Percentiles rank a stretch among this genome's conserved stretches.
phyloP scores from a whole-genome alignment of 192 early-diverging fungal species.

The Coemansia sp. region DNA sequence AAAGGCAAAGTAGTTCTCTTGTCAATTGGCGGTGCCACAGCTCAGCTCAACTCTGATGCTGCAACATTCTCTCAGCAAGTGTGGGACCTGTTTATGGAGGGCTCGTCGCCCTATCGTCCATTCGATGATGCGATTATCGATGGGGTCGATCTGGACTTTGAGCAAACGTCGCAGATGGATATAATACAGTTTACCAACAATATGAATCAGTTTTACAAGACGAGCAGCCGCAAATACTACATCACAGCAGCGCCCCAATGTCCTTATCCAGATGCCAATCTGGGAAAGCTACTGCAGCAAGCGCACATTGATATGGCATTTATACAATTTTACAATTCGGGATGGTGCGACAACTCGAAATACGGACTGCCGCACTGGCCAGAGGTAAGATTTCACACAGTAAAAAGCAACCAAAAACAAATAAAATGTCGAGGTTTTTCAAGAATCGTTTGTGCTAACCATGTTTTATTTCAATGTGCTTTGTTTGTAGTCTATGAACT shows the following conservation, averaged over 20 bases:
- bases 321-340: constrained; percentile 81
- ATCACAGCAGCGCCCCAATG: constrained; percentile 75
- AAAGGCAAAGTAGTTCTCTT: constrained; percentile 74
- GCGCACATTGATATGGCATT: constrained; percentile 69
- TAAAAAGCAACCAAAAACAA: not conserved
- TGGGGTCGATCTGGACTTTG: constrained; percentile 73
- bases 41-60: constrained; percentile 60
- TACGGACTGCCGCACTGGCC: constrained; percentile 48
- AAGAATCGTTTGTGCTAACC: not conserved
- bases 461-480: not conserved
- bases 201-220: constrained; percentile 57
- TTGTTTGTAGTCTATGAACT: constrained; percentile 45
- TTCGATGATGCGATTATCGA: constrained; percentile 73
- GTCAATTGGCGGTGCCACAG: constrained; percentile 71
- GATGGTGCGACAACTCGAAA: constrained; percentile 59
- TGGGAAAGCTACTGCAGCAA: constrained; percentile 57
- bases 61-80: constrained; percentile 67
- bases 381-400: constrained; percentile 27
- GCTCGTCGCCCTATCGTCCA: constrained; percentile 61
- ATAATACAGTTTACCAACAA: constrained; percentile 61
- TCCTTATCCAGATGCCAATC: constrained; percentile 67
- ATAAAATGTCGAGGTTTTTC: not conserved
- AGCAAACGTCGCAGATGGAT: constrained; percentile 60
- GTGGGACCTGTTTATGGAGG: constrained; percentile 77
- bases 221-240: constrained; percentile 55